phyloP scores from a whole-genome alignment of 768 basidiomycete species.

The Auriscalpium orientale region DNA sequence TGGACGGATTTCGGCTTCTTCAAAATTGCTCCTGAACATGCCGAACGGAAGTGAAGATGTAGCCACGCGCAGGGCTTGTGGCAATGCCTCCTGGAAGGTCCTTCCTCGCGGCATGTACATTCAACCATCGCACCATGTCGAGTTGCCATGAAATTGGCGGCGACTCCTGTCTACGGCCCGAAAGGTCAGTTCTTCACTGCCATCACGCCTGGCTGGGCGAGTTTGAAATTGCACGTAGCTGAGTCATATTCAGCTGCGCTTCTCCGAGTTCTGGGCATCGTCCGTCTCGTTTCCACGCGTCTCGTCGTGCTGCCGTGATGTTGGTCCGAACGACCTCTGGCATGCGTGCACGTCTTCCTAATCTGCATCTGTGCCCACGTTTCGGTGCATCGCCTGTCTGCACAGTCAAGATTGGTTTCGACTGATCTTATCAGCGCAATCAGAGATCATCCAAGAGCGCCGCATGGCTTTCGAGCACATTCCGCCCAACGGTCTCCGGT shows the following conservation, averaged over 20 bases:
- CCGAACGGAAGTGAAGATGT: too few species aligned
- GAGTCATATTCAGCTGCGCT: neutral
- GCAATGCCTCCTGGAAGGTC: too few species aligned
- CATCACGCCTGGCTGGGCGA: neutral
- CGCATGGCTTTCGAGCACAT: constrained; percentile 1
- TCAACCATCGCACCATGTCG: too few species aligned
- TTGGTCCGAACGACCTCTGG: neutral
- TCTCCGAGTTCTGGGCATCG: neutral
- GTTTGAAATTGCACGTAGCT: neutral
- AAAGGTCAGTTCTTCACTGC: neutral
- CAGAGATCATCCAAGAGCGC: constrained; percentile 5
- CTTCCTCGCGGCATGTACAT: too few species aligned
- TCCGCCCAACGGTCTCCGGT: constrained; percentile 4
- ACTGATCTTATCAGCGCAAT: constrained; percentile 14
- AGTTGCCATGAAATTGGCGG: too few species aligned
- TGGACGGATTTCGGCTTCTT: too few species aligned
- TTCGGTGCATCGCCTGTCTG: neutral
- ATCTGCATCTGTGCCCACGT: neutral
- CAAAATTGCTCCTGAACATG: too few species aligned
- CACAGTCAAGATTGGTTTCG: neutral
- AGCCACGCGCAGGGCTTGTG: too few species aligned
- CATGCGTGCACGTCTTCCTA: neutral
- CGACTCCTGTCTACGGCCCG: neutral
- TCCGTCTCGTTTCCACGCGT: neutral
- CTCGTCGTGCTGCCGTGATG: neutral